phyloP scores from a whole-genome alignment of 2,329 filamentous ascomycete species.

The Ascochyta lentis region DNA sequence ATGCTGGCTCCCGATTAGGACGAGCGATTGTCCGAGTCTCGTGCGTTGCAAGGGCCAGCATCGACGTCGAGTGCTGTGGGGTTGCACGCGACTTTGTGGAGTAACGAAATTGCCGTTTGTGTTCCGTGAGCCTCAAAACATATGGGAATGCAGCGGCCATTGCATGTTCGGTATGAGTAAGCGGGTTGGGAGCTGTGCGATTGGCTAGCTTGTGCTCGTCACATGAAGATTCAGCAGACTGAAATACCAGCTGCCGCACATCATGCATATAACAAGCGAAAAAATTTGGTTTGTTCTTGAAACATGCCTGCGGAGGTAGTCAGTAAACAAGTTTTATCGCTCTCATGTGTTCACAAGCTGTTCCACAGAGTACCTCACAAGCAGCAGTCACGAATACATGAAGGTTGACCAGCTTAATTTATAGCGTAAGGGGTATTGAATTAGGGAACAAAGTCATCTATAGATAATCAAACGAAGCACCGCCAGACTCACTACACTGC shows the following conservation, averaged over 20 bases:
- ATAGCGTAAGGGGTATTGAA: constrained; percentile 12
- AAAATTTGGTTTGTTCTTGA: not conserved
- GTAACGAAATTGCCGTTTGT: constrained; percentile 1
- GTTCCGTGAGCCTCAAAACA: constrained; percentile 9
- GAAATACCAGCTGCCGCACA: not conserved
- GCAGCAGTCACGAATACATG: not conserved
- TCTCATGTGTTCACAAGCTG: not conserved
- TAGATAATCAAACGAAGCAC: constrained; percentile 13
- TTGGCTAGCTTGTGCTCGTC: not conserved
- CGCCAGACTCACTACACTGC: not conserved
- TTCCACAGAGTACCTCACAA: not conserved
- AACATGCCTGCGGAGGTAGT: not conserved
- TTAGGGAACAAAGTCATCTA: constrained; percentile 14
- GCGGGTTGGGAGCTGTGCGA: constrained; percentile 1
- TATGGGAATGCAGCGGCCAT: not conserved
- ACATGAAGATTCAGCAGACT: not conserved
- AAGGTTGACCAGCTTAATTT: not conserved
- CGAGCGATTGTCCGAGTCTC: constrained; percentile 15
- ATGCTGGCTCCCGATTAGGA: constrained; percentile 11
- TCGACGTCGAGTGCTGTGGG: not conserved
- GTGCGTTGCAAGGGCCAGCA: not conserved
- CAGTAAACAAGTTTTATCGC: not conserved
- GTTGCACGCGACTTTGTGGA: constrained; percentile 1
- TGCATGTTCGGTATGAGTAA: constrained; percentile 7
- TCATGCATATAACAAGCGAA: not conserved